Percentiles rank a stretch among this genome's conserved stretches.
These are phyloP conservation scores for Hypoxylon cercidicola DNA, from an alignment of 495 filamentous ascomycete genomes.

Conservation along the genomic window DNA sequence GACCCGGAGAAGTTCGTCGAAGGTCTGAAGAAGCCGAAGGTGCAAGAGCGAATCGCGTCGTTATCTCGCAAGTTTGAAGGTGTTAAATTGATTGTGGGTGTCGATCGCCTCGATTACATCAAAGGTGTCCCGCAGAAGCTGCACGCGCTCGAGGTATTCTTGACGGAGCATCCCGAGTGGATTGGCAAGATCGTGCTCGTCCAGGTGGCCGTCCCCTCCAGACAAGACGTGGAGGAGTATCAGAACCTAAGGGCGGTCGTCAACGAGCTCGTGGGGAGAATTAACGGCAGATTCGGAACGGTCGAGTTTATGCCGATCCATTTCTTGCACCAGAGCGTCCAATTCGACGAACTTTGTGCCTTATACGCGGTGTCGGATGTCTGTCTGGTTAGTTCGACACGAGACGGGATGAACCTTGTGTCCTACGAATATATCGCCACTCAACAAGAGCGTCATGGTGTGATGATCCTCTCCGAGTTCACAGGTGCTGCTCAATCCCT, in stretches of 20 bases:
- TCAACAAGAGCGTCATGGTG: conserved; percentile 83
- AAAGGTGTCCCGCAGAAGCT: conserved; percentile 97
- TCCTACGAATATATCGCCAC: conserved; percentile 96
- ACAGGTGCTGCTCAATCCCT: conserved; percentile 89
- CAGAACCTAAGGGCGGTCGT: conserved; percentile 91
- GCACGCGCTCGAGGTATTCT: conserved; percentile 88
- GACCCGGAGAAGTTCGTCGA: conserved; percentile 95
- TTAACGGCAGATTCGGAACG: conserved; percentile 93
- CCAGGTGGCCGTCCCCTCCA: conserved; percentile 90
- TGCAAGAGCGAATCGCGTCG: conserved; percentile 79
- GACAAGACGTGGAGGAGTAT: conserved; percentile 95
- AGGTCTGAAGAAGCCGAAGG: conserved; percentile 79
- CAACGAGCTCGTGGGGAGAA: conserved; percentile 88
- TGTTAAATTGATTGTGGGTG: conserved; percentile 89
- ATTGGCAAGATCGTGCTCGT: conserved; percentile 91
- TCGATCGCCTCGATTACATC: conserved; percentile 94
- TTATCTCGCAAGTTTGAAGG: conserved; percentile 85
- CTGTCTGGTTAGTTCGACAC: conserved; percentile 87
- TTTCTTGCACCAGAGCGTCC: conserved; percentile 91
- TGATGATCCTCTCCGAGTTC: conserved; percentile 93
- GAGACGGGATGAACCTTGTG: conserved; percentile 98
- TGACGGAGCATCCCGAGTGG: conserved; percentile 92
- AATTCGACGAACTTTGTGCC: conserved; percentile 90
- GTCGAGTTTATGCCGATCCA: conserved; percentile 94
- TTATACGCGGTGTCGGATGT: conserved; percentile 90